phyloP scores from a whole-genome alignment of 2,329 filamentous ascomycete genomes.

The Diaporthe vexans region DNA sequence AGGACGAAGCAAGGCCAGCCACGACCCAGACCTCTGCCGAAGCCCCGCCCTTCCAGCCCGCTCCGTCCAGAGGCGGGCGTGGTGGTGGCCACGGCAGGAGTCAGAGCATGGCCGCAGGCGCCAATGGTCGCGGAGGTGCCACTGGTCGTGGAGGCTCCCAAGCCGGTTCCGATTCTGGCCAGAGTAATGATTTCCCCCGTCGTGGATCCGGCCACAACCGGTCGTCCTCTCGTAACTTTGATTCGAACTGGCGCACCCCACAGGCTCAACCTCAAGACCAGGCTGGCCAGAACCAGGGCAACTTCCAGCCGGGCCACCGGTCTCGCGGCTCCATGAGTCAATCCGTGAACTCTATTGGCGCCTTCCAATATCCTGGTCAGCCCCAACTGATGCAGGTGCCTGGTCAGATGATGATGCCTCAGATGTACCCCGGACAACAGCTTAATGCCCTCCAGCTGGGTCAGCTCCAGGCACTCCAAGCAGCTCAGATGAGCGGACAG shows the following conservation, averaged over 20 bases:
- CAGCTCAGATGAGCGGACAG: slow-evolving; percentile 85
- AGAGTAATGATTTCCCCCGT: slow-evolving; percentile 75
- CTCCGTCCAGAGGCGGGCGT: slow-evolving; percentile 67
- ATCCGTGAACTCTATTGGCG: slow-evolving; percentile 85
- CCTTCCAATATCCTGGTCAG: slow-evolving; percentile 91
- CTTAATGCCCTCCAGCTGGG: slow-evolving; percentile 89
- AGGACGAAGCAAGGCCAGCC: slow-evolving; percentile 61
- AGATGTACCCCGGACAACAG: slow-evolving; percentile 87
- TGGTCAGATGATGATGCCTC: slow-evolving; percentile 87
- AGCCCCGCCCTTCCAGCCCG: slow-evolving; percentile 55
- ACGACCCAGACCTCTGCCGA: slow-evolving; percentile 53
- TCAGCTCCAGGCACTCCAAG: slow-evolving; percentile 93
- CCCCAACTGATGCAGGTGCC: slow-evolving; percentile 89
- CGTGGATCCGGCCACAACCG: slow-evolving; percentile 87
- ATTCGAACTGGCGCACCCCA: slow-evolving; percentile 97
- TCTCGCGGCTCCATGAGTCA: slow-evolving; percentile 85
- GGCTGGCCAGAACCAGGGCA: slow-evolving; percentile 69
- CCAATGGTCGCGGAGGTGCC: slow-evolving; percentile 70
- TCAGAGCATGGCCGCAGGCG: slow-evolving; percentile 89
- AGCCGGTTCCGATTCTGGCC: slow-evolving; percentile 67
- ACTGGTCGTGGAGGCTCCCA: slow-evolving; percentile 74
- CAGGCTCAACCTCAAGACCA: slow-evolving; percentile 75
- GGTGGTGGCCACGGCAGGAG: slow-evolving; percentile 78
- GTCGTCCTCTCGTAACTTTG: slow-evolving; percentile 91
- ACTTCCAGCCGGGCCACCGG: slow-evolving; percentile 94